Percentiles rank a stretch among this genome's conserved stretches.
Evolutionary conservation across 2,329 filamentous ascomycete species (phyloP).

Genomic region (Exophiala aquamarina): DNA sequence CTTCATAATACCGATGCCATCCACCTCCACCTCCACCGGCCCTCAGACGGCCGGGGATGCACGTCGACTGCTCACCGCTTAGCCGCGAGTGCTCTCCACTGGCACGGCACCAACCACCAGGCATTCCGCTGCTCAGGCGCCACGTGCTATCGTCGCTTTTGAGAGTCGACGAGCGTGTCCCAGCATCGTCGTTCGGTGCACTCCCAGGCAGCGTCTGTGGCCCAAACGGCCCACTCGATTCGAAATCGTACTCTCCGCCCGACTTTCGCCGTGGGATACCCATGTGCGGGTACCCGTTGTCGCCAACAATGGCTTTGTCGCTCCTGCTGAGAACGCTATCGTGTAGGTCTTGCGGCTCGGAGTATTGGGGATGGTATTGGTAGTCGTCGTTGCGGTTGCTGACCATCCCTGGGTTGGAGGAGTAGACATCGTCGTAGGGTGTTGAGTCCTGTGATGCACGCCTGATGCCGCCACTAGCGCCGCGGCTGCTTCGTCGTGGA

Average conservation of each 20-base stretch:
- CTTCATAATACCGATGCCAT: background rate
- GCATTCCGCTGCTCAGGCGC: constrained; percentile 21
- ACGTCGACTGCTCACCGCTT: constrained; percentile 3
- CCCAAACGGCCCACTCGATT: constrained; percentile 1
- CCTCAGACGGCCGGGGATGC: constrained; percentile 7
- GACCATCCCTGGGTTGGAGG: background rate
- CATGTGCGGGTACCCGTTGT: constrained; percentile 22
- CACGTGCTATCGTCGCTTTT: constrained; percentile 14
- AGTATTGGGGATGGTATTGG: background rate
- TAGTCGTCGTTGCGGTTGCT: background rate
- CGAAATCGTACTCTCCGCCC: constrained; percentile 9
- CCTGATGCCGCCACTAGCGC: background rate
- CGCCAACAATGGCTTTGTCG: constrained; percentile 12
- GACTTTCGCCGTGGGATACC: constrained; percentile 13
- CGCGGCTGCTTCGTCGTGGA: constrained; percentile 6
- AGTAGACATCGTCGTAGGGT: background rate
- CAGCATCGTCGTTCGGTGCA: background rate
- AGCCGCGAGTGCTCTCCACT: constrained; percentile 5
- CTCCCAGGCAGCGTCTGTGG: constrained; percentile 1
- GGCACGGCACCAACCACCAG: constrained; percentile 21
- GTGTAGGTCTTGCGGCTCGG: too few relatives aligned
- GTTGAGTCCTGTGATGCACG: background rate
- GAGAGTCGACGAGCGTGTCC: background rate
- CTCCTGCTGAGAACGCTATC: background rate
- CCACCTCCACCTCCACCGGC: constrained; percentile 6